Evolutionary conservation across 768 basidiomycete genomes (phyloP).

Genomic region (Hydnum rufescens): DNA sequence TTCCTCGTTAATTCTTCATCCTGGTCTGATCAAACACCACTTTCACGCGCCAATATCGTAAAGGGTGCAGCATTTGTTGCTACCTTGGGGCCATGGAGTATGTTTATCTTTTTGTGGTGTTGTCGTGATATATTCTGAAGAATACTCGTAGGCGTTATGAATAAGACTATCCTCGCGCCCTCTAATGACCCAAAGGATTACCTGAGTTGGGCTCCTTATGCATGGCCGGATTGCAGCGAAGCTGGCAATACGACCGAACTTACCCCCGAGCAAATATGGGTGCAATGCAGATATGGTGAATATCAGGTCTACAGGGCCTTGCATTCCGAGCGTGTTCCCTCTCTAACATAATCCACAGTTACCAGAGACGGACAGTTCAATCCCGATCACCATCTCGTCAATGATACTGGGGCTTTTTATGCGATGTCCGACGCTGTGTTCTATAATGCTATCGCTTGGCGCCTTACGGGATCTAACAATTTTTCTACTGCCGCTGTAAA

Average conservation of each 20-base stretch:
- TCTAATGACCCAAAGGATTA: conserved; percentile 12
- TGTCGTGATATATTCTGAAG: not conserved
- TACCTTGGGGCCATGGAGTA: conserved; percentile 9
- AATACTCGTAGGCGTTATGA: conserved; percentile 9
- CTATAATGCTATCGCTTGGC: conserved; percentile 39
- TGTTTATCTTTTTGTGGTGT: not conserved
- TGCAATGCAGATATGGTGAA: conserved; percentile 30
- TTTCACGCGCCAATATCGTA: conserved; percentile 7
- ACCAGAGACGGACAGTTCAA: conserved; percentile 41
- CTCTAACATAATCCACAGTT: conserved; percentile 6
- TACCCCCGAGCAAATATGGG: conserved; percentile 35
- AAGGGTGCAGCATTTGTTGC: conserved; percentile 6
- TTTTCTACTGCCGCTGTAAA: conserved; percentile 27
- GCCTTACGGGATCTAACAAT: conserved; percentile 22
- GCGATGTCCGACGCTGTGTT: conserved; percentile 38
- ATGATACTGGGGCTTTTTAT: conserved; percentile 35
- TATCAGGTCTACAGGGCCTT: too few species aligned
- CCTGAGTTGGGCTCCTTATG: conserved; percentile 13
- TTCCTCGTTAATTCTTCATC: conserved; percentile 4
- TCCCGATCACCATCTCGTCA: conserved; percentile 37
- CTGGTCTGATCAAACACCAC: conserved; percentile 4
- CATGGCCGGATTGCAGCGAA: conserved; percentile 40
- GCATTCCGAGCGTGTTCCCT: not conserved
- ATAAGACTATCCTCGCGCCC: conserved; percentile 9
- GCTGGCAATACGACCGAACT: conserved; percentile 39